Percentiles rank a stretch among this genome's conserved stretches.
phyloP scores from a whole-genome alignment of 2,329 filamentous ascomycete genomes.

The Penicillium sp. region DNA sequence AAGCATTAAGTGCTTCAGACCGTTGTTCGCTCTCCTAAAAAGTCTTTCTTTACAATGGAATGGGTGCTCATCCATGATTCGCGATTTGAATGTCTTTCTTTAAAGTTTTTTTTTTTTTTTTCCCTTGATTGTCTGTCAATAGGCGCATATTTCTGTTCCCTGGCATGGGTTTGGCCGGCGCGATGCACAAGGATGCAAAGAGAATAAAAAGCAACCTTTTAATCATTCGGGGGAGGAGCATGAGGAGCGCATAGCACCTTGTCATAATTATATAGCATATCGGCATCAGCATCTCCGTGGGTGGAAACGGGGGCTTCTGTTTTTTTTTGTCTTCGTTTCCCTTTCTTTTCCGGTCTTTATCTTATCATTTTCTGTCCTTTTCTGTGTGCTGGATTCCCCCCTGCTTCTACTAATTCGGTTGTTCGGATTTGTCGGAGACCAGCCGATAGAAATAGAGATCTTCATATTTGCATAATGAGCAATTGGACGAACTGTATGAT shows the following conservation, averaged over 20 bases:
- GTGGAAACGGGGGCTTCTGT: conserved; percentile 9
- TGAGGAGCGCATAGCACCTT: conserved; percentile 17
- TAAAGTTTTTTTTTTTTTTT: conserved; percentile 1
- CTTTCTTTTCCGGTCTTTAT: conserved; percentile 4
- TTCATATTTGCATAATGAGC: conserved; percentile 22
- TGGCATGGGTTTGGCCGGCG: conserved; percentile 21
- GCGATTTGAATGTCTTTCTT: conserved; percentile 5
- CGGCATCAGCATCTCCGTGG: conserved; percentile 25
- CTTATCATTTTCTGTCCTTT: neutral
- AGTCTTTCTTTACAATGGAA: conserved; percentile 4
- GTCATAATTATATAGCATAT: conserved; percentile 30
- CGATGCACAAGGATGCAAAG: conserved; percentile 24
- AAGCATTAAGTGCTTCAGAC: conserved; percentile 23
- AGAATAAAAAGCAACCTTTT: conserved; percentile 20
- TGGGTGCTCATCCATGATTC: neutral
- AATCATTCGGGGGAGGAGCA: conserved; percentile 20
- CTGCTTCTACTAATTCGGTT: conserved; percentile 19
- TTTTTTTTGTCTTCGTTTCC: conserved; percentile 18
- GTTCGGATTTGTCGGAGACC: conserved; percentile 14
- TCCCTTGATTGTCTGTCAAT: conserved; percentile 23
- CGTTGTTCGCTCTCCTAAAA: conserved; percentile 10
- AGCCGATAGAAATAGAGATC: conserved; percentile 24
- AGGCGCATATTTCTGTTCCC: conserved; percentile 22
- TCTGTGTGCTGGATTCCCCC: conserved; percentile 22
- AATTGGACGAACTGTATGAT: conserved; percentile 1